Evolutionary conservation across 176 grass and related monocot genomes (phyloP).

Genomic region (Carex scoparia): DNA sequence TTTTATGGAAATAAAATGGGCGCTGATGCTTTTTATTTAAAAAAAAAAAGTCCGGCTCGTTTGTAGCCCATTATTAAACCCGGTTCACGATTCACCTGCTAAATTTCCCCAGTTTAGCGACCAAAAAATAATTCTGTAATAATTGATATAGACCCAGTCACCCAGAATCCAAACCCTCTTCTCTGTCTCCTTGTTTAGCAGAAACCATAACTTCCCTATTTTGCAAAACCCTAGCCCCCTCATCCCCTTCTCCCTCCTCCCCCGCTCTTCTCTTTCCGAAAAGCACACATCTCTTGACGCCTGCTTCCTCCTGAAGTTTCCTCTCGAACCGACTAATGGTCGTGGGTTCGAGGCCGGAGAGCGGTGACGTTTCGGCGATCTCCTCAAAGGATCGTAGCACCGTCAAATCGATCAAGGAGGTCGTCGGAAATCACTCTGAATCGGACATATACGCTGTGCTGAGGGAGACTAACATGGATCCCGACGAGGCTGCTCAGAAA

Average conservation of each 20-base stretch:
- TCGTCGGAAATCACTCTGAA: constrained; percentile 81
- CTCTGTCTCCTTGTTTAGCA: neutral
- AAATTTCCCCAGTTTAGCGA: neutral
- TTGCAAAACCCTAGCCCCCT: constrained; percentile 24
- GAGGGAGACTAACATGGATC: constrained; percentile 89
- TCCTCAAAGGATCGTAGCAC: constrained; percentile 38
- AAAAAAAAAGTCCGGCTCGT: neutral
- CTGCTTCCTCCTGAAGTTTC: neutral
- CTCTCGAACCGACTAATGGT: constrained; percentile 8
- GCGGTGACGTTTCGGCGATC: constrained; percentile 22
- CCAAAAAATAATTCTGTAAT: neutral
- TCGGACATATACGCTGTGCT: constrained; percentile 63
- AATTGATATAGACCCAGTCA: neutral
- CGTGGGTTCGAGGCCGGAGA: constrained; percentile 21
- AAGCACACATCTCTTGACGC: neutral
- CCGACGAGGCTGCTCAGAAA: constrained; percentile 82
- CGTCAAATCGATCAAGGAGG: constrained; percentile 85
- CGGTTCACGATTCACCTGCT: neutral
- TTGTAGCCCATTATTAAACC: neutral
- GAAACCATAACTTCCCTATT: neutral
- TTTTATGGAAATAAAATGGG: too few relatives aligned
- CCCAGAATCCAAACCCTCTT: constrained; percentile 15
- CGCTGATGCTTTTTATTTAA: too few relatives aligned
- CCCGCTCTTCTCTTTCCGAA: neutral
- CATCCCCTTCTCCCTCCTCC: neutral